Percentiles rank a stretch among this genome's conserved stretches.
Evolutionary conservation across 2,329 filamentous ascomycete species (phyloP).

Genomic region (Apiospora pterosperma): DNA sequence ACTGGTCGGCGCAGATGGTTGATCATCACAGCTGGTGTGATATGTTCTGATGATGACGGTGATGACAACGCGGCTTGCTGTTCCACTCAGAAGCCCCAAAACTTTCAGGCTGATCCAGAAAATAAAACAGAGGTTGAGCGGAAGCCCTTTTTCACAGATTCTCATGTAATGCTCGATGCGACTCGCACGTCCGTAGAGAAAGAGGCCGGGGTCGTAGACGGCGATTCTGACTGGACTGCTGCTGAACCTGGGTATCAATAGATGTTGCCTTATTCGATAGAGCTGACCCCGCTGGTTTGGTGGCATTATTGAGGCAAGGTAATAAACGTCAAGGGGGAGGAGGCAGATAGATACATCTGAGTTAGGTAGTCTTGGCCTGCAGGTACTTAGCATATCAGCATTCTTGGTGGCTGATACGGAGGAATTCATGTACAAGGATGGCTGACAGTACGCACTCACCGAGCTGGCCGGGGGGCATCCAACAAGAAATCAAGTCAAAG

Average conservation of each 20-base stretch:
- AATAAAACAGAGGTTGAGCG: neutral
- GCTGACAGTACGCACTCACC: neutral
- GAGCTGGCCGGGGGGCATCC: constrained; percentile 1
- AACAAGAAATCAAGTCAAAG: neutral
- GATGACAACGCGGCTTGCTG: neutral
- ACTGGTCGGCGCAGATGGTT: neutral
- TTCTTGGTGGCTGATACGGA: no score
- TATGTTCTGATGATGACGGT: neutral
- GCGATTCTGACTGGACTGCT: neutral
- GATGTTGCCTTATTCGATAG: neutral
- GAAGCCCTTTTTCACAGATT: neutral
- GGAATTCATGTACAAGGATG: neutral
- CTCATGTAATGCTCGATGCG: neutral
- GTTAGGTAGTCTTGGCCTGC: neutral
- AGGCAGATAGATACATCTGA: neutral
- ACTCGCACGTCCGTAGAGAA: neutral
- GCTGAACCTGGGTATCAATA: neutral
- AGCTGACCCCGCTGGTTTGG: constrained; percentile 4
- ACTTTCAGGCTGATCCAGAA: neutral
- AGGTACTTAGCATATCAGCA: neutral
- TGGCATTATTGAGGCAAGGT: constrained; percentile 2
- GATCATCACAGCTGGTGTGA: neutral
- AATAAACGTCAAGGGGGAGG: neutral
- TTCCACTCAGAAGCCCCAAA: neutral
- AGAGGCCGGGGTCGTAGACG: neutral